Evolutionary conservation across 768 basidiomycete genomes (phyloP).

Genomic region (Dioszegia hungarica): DNA sequence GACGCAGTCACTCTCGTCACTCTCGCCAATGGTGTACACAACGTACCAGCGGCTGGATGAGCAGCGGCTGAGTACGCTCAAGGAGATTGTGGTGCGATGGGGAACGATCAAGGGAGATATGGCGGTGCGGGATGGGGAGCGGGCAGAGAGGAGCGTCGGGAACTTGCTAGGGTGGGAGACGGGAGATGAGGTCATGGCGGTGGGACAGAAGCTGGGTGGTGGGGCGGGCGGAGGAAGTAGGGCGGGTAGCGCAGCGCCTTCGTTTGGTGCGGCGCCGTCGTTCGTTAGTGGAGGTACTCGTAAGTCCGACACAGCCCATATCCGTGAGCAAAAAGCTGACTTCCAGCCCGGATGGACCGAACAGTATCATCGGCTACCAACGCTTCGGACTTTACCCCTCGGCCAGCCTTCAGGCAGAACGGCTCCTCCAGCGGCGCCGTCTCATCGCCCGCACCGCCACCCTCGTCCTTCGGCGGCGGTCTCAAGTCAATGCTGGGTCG

Average conservation of each 20-base stretch:
- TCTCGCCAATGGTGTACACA: constrained; percentile 44
- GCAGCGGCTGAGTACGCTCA: constrained; percentile 37
- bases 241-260: neutral
- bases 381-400: constrained; percentile 35
- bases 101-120: constrained; percentile 45
- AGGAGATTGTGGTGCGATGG: constrained; percentile 47
- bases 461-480: constrained; percentile 27
- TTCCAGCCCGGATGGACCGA: constrained; percentile 17
- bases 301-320: constrained; percentile 14
- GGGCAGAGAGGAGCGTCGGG: constrained; percentile 40
- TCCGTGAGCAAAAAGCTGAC: neutral
- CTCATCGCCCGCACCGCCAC: neutral
- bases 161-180: constrained; percentile 44
- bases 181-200: constrained; percentile 39
- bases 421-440: constrained; percentile 22
- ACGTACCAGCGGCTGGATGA: constrained; percentile 45
- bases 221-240: constrained; percentile 10
- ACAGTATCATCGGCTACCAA: constrained; percentile 28
- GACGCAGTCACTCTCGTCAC: constrained; percentile 25
- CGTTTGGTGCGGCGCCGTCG: constrained; percentile 9
- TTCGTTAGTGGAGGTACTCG: constrained; percentile 24
- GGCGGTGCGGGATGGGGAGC: constrained; percentile 37
- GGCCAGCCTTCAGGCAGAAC: constrained; percentile 25
- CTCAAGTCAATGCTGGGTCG: constrained; percentile 36
- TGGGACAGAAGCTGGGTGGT: constrained; percentile 30